These are phyloP conservation scores for Neopestalotiopsis sp. DNA, from an alignment of 2,329 filamentous ascomycete genomes.

Conservation along the genomic window DNA sequence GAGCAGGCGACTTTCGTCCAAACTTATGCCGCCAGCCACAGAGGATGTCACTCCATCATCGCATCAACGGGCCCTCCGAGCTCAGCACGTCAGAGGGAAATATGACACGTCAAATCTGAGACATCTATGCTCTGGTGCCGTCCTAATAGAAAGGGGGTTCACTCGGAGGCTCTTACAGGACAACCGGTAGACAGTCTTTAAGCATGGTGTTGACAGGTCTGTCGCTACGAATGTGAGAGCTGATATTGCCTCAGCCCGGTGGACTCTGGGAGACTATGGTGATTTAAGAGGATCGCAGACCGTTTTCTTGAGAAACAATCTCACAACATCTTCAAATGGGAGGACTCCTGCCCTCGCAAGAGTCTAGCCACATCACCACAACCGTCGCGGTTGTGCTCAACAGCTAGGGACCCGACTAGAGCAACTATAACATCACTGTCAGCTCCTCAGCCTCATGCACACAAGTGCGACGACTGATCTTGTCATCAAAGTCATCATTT, in stretches of 20 bases:
- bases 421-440: too few relatives aligned
- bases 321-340: background rate
- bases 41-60: background rate
- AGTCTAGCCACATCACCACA: background rate
- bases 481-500: too few relatives aligned
- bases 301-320: background rate
- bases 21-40: background rate
- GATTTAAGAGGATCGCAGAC: constrained; percentile 10
- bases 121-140: background rate
- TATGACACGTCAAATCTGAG: background rate
- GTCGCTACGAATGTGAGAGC: background rate
- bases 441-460: too few relatives aligned
- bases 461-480: too few relatives aligned
- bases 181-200: background rate
- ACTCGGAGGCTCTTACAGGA: background rate
- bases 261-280: background rate
- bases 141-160: background rate
- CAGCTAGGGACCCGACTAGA: background rate
- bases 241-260: background rate
- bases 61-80: background rate
- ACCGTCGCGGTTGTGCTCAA: background rate
- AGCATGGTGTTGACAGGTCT: background rate
- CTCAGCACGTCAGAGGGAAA: background rate
- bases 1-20: background rate
- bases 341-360: background rate